phyloP scores from a whole-genome alignment of 176 grass and related monocot genomes.

The Musa itinerans region DNA sequence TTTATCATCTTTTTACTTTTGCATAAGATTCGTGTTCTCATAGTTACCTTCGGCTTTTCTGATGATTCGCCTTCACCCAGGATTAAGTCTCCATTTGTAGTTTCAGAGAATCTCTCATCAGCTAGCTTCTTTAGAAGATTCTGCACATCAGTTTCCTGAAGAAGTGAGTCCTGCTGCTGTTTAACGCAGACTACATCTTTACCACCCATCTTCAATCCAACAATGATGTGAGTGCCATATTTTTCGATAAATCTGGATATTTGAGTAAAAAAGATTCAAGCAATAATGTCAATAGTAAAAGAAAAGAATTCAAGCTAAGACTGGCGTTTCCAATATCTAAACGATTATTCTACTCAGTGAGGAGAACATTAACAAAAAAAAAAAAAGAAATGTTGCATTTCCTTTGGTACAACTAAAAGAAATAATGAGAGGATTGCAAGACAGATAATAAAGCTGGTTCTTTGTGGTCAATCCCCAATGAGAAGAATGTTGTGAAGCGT shows the following conservation, averaged over 20 bases:
- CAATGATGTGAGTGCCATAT: slow-evolving; percentile 71
- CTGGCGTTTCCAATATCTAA: background rate
- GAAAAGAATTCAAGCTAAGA: background rate
- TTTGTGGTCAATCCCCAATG: too few relatives aligned
- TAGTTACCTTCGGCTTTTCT: slow-evolving; percentile 31
- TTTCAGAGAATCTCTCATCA: slow-evolving; percentile 36
- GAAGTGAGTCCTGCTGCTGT: slow-evolving; percentile 58
- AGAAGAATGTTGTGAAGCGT: too few relatives aligned
- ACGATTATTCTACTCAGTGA: background rate
- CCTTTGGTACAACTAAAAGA: background rate
- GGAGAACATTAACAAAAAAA: background rate
- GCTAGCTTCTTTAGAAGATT: slow-evolving; percentile 46
- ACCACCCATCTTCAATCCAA: slow-evolving; percentile 67
- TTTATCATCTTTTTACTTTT: too few relatives aligned
- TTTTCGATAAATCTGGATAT: slow-evolving; percentile 60
- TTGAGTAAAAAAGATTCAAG: background rate
- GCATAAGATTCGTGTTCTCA: background rate
- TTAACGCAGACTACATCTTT: slow-evolving; percentile 76
- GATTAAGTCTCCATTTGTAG: slow-evolving; percentile 2
- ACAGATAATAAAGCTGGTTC: background rate
- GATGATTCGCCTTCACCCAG: background rate
- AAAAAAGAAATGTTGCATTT: background rate
- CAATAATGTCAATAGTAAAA: background rate
- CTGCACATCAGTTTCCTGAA: slow-evolving; percentile 58
- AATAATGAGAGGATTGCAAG: background rate